A percentile compares a stretch with the other conserved stretches of the same genome.
Evolutionary conservation across 768 basidiomycete species (phyloP).

Genomic region (Fomitopsis pulvina): DNA sequence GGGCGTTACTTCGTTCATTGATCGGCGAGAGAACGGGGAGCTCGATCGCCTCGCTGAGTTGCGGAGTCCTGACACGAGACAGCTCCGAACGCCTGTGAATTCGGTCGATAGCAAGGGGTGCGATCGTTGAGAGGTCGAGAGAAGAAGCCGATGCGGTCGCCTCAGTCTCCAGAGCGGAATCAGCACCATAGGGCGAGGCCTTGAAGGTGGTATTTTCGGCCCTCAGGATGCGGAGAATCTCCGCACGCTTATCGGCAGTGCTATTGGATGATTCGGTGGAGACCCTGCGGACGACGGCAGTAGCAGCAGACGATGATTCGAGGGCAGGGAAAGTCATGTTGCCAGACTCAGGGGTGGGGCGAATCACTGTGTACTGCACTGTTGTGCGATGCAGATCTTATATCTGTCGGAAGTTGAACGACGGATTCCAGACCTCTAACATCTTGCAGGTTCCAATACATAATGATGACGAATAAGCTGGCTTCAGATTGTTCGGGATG

Average conservation of each 20-base stretch:
- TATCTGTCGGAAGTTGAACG: not conserved
- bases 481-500: too few relatives aligned
- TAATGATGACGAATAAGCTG: not conserved
- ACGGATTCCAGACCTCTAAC: not conserved
- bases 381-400: not conserved
- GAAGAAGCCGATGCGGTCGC: conserved; percentile 10
- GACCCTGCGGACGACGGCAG: not conserved
- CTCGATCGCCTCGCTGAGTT: conserved; percentile 6
- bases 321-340: not conserved
- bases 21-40: conserved; percentile 4
- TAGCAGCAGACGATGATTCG: not conserved
- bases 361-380: not conserved
- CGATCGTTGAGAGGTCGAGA: conserved; percentile 1
- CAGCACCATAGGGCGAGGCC: conserved; percentile 3
- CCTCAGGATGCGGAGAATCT: not conserved
- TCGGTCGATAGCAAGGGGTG: conserved; percentile 5
- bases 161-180: conserved; percentile 10
- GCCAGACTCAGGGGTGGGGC: not conserved
- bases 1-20: not conserved
- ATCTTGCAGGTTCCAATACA: not conserved
- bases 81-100: conserved; percentile 13
- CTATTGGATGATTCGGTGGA: not conserved
- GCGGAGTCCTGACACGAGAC: conserved; percentile 4
- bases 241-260: not conserved
- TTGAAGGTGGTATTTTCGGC: conserved; percentile 2